Evolutionary conservation across 1,139 yeast genomes (phyloP), one percentile per base, ranked within the genome.

Genomic region (Meyerozyma carpophila): DNA sequence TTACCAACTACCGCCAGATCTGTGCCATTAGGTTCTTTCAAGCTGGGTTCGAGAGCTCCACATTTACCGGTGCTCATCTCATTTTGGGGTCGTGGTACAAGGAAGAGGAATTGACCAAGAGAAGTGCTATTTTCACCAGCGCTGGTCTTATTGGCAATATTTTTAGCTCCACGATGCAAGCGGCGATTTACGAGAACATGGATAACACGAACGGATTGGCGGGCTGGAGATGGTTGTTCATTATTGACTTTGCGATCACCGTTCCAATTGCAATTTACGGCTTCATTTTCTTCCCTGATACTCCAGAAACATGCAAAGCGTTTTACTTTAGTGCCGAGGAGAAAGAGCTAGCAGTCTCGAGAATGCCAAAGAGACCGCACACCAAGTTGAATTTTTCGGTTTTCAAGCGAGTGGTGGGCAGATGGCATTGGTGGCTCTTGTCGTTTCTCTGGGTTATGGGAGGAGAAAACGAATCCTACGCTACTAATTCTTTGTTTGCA

Each of bases 391-490:
- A 75, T 50, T 63, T 70, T 69, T 56, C 75, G 4, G 63, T 77
- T 3, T 38, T 75, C 38, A 63, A 66, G 43, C 67, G 84, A 52
- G 79, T 78, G 1, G 50, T 72, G 37, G 78, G 76, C 3, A 67
- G 70, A 43, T 80, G 84, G 84, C 81, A 76, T 52, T 79, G 81
- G 80, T 79, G 77, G 70, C 51, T 73, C 8, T 77, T 80, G 47
- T 71, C 79, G 5, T 53, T 75, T 10, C 68, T 79, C 9, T 80
- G 83, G 82, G 68, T 73, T 1, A 58, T 79, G 41, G 83, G 81
- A n/a, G 84, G 84, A 47, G 80, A 76, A 52, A 79, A 78, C 56
- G 77, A 77, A 50, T 73, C 82, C 18, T 79, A 68, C 55, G 69
- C 75, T 5, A 65, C 79, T 9, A 79, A 79, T 57, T 62, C 80